Percentiles rank a stretch among this genome's conserved stretches.
phyloP scores from a whole-genome alignment of 331 rosid genomes.

The Pyrus hybrid region DNA sequence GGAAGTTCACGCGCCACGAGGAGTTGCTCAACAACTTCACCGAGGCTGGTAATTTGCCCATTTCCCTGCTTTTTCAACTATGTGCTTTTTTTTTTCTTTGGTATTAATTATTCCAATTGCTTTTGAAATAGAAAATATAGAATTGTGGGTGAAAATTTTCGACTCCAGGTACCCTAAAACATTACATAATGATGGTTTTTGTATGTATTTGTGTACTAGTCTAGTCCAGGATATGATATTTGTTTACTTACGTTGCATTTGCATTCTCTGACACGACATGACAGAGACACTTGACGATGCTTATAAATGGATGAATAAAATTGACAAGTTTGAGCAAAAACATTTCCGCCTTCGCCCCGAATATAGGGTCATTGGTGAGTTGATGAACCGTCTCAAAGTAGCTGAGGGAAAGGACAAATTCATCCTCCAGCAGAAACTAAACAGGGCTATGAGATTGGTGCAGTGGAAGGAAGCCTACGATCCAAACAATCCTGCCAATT shows the following conservation, averaged over 20 bases:
- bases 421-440: conserved; percentile 68
- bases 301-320: conserved; percentile 68
- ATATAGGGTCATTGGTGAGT: conserved; percentile 83
- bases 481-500: conserved; percentile 82
- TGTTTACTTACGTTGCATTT: background rate
- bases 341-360: conserved; percentile 66
- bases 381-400: conserved; percentile 65
- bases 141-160: background rate
- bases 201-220: too few species aligned
- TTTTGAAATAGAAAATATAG: too few species aligned
- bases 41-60: conserved; percentile 29
- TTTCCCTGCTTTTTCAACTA: too few species aligned
- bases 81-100: background rate
- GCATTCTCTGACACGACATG: background rate
- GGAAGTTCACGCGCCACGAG: conserved; percentile 56
- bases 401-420: conserved; percentile 77
- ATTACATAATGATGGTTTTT: too few species aligned
- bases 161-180: background rate
- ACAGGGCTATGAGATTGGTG: conserved; percentile 78
- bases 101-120: background rate
- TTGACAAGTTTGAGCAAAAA: conserved; percentile 75
- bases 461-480: conserved; percentile 85
- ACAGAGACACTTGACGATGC: conserved; percentile 75
- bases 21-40: conserved; percentile 50
- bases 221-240: too few species aligned